phyloP scores from a whole-genome alignment of 305 asterid species.

The Andrographis paniculata region DNA sequence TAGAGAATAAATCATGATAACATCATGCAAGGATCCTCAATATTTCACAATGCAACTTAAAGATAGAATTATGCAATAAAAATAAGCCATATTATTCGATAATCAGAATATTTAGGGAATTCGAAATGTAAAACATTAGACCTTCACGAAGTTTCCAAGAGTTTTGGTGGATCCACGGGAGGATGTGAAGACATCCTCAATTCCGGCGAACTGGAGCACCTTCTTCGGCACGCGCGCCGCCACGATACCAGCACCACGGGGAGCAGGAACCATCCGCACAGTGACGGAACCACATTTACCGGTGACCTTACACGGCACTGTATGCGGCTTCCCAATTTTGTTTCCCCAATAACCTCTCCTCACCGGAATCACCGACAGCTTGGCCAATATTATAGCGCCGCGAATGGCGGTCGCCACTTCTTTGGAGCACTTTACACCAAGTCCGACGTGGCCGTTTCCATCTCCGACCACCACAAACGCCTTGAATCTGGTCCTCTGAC shows the following conservation, averaged over 20 bases:
- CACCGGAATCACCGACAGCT: slow-evolving; percentile 45
- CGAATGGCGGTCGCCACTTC: slow-evolving; percentile 60
- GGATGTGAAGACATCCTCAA: slow-evolving; percentile 49
- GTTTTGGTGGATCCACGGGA: slow-evolving; percentile 59
- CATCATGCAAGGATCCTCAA: too few relatives aligned
- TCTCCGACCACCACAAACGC: slow-evolving; percentile 60
- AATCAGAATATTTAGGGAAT: too few relatives aligned
- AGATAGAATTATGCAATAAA: too few relatives aligned
- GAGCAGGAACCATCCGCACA: slow-evolving; percentile 59
- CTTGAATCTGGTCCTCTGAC: slow-evolving; percentile 58
- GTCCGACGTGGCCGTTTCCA: slow-evolving; percentile 47
- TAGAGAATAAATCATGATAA: too few relatives aligned
- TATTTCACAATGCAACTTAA: too few relatives aligned
- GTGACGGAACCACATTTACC: slow-evolving; percentile 60
- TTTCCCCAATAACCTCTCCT: slow-evolving; percentile 63
- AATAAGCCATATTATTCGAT: too few relatives aligned
- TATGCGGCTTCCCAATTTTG: slow-evolving; percentile 51
- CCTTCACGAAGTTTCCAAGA: slow-evolving; percentile 60
- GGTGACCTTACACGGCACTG: slow-evolving; percentile 60
- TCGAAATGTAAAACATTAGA: slow-evolving; percentile 7
- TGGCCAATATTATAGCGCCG: slow-evolving; percentile 49
- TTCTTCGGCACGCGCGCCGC: slow-evolving; percentile 61
- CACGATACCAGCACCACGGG: slow-evolving; percentile 55
- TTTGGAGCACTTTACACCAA: slow-evolving; percentile 58
- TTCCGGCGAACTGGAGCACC: slow-evolving; percentile 62